Base-by-base conservation (phyloP, 805 yeast genomes). In the Nakazawaea pomicola region DNA sequence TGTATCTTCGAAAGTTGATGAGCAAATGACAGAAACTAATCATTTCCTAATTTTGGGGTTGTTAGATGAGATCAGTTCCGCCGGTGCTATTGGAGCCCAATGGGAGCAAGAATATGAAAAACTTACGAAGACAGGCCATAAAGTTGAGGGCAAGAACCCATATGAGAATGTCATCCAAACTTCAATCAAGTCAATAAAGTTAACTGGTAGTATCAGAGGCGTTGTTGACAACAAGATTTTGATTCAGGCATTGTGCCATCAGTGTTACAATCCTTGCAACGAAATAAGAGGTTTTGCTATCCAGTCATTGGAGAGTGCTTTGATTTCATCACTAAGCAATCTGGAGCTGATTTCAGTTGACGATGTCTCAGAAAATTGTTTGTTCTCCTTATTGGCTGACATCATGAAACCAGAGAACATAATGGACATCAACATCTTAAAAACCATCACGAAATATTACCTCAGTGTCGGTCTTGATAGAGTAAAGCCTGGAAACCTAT, bases 211-310 rank as follows among this genome's bases (percentile, higher is more conserved):
- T 46, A 57, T 57, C 21, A 36, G 34, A 32, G 45, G 43, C 25
- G 50, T 56, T 51, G 41, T 43, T 15, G 53, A 63, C 16, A 65
- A 77, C 50, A 74, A 72, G 48, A 83, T 95, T 1, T 65, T 86
- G 46, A 68, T 84, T 21, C 91, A 87, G 55, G 95, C 95, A 0
- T 67, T 89, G 40, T 88, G 93, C 0, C 91, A 84, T 53, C 96
- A 90, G 57, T 85, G 96, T 56, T 73, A 83, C 56, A 89, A 89
- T 53, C 95, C 96, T 15, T 86, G 95, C 56, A 67, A 86, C 20
- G 89, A 85, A 53, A 65, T 89, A 9, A 67, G 95, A 29, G 60
- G 72, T 0, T 76, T 71, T 57, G 90, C 95, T 0, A 60, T 88
- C 31, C 68, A 70, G 16, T 59, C 75, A 0, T 68, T 90, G 38